Conservation (phyloP, 1,284 basidiomycete genomes). For the Marasmius fiardii region DNA sequence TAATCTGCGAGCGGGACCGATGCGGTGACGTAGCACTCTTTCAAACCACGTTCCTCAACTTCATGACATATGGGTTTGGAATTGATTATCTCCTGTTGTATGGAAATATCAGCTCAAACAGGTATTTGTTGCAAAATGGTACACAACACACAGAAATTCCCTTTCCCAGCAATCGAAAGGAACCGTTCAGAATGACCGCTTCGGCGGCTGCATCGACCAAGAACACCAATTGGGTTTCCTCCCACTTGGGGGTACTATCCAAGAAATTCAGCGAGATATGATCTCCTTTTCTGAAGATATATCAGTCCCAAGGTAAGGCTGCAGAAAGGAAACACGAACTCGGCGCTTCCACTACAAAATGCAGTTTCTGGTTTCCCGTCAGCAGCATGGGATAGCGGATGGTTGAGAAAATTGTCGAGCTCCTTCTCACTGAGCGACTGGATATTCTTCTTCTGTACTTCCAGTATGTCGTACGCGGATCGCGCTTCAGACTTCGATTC, state of each 20-base stretch:
- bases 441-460: conserved; percentile 33
- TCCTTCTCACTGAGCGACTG: conserved; percentile 29
- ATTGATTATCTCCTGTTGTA: neutral
- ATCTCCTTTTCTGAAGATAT: conserved; percentile 38
- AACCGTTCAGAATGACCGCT: conserved; percentile 30
- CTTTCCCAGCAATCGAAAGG: conserved; percentile 39
- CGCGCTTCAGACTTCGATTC: conserved; percentile 20
- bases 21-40: neutral
- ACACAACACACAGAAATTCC: conserved; percentile 38
- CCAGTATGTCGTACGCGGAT: conserved; percentile 36
- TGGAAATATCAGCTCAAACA: neutral
- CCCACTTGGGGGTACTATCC: conserved; percentile 22
- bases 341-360: conserved; percentile 48
- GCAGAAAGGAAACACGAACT: conserved; percentile 9
- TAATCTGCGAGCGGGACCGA: neutral
- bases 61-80: neutral
- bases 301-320: conserved; percentile 14
- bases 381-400: conserved; percentile 53
- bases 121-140: conserved; percentile 4
- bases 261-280: conserved; percentile 43
- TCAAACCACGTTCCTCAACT: neutral
- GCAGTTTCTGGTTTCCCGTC: conserved; percentile 45
- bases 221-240: conserved; percentile 35
- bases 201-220: conserved; percentile 41
- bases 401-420: conserved; percentile 35